phyloP scores from a whole-genome alignment of 306 rosid species.

The Trichosanthes cucumerina region DNA sequence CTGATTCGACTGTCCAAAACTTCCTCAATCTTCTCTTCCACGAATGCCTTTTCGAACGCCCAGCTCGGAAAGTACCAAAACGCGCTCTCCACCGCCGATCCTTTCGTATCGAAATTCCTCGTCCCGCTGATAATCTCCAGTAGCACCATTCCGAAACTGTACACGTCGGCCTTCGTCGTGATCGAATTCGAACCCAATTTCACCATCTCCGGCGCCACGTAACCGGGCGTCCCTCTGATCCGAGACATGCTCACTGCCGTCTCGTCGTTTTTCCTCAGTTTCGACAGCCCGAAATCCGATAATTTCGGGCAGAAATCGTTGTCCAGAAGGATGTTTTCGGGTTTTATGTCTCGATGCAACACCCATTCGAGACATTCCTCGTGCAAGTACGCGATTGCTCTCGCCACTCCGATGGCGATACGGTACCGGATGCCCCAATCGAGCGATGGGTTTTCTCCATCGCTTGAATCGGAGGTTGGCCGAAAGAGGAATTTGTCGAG shows the following conservation, averaged over 20 bases:
- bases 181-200: constrained; percentile 56
- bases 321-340: constrained; percentile 69
- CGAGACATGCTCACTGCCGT: constrained; percentile 68
- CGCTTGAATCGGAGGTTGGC: not conserved
- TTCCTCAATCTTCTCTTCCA: constrained; percentile 64
- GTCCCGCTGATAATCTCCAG: constrained; percentile 69
- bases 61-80: constrained; percentile 80
- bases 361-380: constrained; percentile 98
- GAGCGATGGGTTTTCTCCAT: constrained; percentile 20
- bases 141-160: constrained; percentile 80
- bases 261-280: constrained; percentile 64
- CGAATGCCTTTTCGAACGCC: constrained; percentile 79
- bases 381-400: constrained; percentile 78
- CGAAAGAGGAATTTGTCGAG: constrained; percentile 62
- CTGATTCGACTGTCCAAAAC: constrained; percentile 55
- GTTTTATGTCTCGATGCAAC: constrained; percentile 84
- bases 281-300: constrained; percentile 84
- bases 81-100: constrained; percentile 35
- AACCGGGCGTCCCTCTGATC: constrained; percentile 80
- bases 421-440: constrained; percentile 77
- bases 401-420: constrained; percentile 69
- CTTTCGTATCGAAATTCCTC: constrained; percentile 40
- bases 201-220: constrained; percentile 91
- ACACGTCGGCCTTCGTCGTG: constrained; percentile 82
- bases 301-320: constrained; percentile 83